Evolutionary conservation across 108 stramenopile species (phyloP), one percentile per base, ranked within the genome.

Genomic region (Cyclotella cryptica): DNA sequence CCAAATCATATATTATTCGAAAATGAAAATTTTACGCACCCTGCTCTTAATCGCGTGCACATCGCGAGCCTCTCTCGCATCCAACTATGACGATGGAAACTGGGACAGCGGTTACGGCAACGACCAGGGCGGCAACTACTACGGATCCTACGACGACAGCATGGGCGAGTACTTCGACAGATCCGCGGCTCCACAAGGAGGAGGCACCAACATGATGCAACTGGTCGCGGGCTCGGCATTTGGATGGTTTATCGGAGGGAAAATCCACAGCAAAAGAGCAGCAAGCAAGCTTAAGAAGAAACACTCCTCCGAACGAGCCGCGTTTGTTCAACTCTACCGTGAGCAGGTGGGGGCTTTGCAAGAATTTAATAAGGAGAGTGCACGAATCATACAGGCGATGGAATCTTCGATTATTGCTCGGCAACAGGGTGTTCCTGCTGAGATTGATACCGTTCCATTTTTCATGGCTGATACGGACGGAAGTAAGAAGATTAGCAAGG

Each of bases 101-200:
- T 77, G 69, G 57, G 70, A 84, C 41, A 47, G 70, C 43, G 81
- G 81, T 0, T 52, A 54, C 41, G 67, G 60, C 21, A 61, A 70
- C 19, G 52, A 77, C 19, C 66, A 71, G 12, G 57, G 69, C 40
- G 65, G 57, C 1, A 53, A 43, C 69, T 71, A 73, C 66, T 75
- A 75, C 69, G 80, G 80, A 26, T 83, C 75, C 49, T 83, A 83
- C 35, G 83, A 84, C 46, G 83, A 84, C 53, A 84, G 76, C 43
- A 84, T 84, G 83, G 83, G 83, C 39, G 83, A 84, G 29, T 84
- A 84, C 68, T 84, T 84, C 43, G 83, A 84, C 54, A 78, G 78
- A 62, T 71, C 70, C 35, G 67, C 57, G 19, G 72, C 66, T 11
- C 52, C 60, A 35, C 69, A 63, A 42, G 70, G 28, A 22, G 82